These are phyloP conservation scores for Clarireedia hainanense DNA, from an alignment of 2,329 filamentous ascomycete genomes.

Conservation along the genomic window DNA sequence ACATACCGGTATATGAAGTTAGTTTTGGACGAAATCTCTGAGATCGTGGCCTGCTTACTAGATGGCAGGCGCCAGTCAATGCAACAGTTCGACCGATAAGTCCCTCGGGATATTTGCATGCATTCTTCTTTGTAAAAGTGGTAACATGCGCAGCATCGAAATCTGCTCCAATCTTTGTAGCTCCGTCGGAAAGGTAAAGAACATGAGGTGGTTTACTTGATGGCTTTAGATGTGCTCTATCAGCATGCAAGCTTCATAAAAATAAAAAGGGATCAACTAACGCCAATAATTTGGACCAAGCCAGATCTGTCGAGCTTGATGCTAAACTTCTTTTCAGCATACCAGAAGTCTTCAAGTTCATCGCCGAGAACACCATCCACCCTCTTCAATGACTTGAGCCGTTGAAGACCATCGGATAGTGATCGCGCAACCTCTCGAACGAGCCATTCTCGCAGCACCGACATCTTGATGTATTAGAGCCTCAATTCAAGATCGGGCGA, in stretches of 20 bases:
- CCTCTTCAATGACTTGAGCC: neutral
- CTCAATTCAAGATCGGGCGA: too few relatives aligned
- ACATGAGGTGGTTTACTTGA: neutral
- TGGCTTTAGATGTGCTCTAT: too few relatives aligned
- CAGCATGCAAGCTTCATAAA: neutral
- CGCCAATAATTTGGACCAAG: constrained; percentile 1
- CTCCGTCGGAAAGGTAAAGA: neutral
- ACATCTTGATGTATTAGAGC: neutral
- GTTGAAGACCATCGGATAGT: neutral
- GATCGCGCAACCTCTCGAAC: neutral
- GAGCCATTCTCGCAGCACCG: constrained; percentile 1
- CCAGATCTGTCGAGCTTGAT: neutral
- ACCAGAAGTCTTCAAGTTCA: neutral
- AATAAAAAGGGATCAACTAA: neutral
- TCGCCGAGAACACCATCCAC: too few relatives aligned
- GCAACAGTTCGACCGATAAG: neutral
- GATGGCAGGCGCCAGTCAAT: constrained; percentile 1
- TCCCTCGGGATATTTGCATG: neutral
- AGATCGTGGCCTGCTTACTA: too few relatives aligned
- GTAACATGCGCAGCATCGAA: neutral
- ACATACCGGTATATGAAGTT: neutral
- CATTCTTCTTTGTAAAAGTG: constrained; percentile 1
- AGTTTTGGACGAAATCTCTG: neutral
- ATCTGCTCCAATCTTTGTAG: neutral
- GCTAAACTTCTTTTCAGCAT: neutral